Evolutionary conservation across 169 alveolate species (phyloP).

Genomic region (Eimeria necatrix): DNA sequence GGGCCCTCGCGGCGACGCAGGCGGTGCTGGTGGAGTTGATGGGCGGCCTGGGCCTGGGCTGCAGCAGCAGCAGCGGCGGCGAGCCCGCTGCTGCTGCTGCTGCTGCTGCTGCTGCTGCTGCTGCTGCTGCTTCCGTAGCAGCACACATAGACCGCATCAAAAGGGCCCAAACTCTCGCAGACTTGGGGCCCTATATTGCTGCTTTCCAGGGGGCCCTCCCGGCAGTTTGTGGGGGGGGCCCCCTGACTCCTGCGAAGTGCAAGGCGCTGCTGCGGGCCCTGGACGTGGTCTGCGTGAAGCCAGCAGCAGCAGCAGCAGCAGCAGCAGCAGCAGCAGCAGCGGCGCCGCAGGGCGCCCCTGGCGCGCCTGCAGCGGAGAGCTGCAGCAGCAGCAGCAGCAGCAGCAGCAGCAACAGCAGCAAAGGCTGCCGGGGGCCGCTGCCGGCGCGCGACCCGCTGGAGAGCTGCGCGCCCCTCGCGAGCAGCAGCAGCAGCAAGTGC

Average conservation of each 20-base stretch:
- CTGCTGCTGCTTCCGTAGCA: constrained; percentile 7
- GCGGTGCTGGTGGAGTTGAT: neutral
- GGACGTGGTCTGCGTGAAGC: constrained; percentile 2
- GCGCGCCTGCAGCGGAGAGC: neutral
- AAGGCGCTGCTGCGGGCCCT: neutral
- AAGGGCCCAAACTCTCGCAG: neutral
- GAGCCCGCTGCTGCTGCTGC: neutral
- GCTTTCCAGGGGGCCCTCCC: constrained; percentile 28
- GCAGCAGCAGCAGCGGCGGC: constrained; percentile 66
- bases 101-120: constrained; percentile 32
- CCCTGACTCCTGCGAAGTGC: neutral
- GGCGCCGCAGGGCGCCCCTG: constrained; percentile 1
- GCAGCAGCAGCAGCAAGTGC: neutral
- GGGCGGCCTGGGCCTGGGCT: neutral
- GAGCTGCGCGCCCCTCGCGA: constrained; percentile 1
- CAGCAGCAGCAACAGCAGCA: constrained; percentile 18
- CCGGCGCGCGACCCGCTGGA: neutral
- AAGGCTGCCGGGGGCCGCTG: neutral
- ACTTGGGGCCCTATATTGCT: neutral
- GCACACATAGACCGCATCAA: neutral
- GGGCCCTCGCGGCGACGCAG: constrained; percentile 8
- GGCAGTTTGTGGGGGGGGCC: neutral
- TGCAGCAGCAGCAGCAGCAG: constrained; percentile 54
- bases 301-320: neutral
- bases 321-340: constrained; percentile 19